These are phyloP conservation scores for Penicillium arizonense DNA, from an alignment of 495 filamentous ascomycete species.

Conservation along the genomic window DNA sequence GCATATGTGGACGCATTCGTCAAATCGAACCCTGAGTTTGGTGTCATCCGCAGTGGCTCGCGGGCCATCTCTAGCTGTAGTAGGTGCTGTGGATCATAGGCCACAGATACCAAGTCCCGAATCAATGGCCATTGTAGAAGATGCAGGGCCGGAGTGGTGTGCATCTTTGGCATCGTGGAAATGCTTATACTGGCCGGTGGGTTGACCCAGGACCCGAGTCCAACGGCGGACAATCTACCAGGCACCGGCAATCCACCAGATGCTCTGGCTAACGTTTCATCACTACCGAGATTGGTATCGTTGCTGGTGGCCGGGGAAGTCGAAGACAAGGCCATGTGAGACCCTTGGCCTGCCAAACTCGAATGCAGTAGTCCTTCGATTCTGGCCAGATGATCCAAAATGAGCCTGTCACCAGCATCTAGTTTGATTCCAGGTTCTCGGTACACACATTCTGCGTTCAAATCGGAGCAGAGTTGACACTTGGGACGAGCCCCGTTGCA, in stretches of 20 bases:
- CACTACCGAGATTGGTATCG: conserved; percentile 62
- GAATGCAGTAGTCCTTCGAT: conserved; percentile 78
- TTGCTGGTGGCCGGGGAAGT: conserved; percentile 70
- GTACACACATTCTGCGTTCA: conserved; percentile 81
- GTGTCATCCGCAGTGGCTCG: conserved; percentile 60
- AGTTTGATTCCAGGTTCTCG: conserved; percentile 85
- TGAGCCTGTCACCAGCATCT: conserved; percentile 81
- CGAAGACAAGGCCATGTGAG: conserved; percentile 46
- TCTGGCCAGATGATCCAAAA: conserved; percentile 70
- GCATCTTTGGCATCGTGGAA: conserved; percentile 79
- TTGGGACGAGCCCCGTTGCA: conserved; percentile 83
- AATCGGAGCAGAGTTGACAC: conserved; percentile 77
- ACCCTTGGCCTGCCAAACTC: conserved; percentile 47
- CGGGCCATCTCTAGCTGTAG: conserved; percentile 80
- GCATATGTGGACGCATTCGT: conserved; percentile 73
- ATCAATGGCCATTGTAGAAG: conserved; percentile 80
- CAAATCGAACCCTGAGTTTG: conserved; percentile 64
- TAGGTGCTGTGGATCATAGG: conserved; percentile 75
- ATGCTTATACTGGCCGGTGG: conserved; percentile 59
- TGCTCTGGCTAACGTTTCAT: conserved; percentile 53
- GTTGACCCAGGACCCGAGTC: conserved; percentile 71
- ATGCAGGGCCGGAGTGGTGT: conserved; percentile 76
- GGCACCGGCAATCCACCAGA: conserved; percentile 36
- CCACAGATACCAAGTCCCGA: conserved; percentile 68
- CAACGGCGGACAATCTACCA: conserved; percentile 61